These are phyloP conservation scores for Neopestalotiopsis sp. DNA, from an alignment of 2,329 filamentous ascomycete genomes.

Conservation along the genomic window DNA sequence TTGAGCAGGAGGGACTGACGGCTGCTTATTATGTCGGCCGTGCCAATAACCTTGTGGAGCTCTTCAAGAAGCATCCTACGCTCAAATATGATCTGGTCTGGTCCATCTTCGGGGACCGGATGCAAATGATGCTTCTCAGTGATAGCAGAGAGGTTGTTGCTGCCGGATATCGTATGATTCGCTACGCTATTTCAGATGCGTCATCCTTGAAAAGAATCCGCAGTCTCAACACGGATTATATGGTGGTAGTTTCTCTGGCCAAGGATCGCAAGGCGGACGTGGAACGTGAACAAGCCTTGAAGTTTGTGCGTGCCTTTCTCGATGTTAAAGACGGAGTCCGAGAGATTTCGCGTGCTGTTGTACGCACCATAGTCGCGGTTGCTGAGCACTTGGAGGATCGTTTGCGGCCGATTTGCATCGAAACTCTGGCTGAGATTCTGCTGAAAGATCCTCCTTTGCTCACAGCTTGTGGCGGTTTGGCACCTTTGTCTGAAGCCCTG, in stretches of 20 bases:
- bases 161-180: constrained; percentile 89
- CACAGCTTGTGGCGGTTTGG: constrained; percentile 82
- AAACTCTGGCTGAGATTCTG: constrained; percentile 91
- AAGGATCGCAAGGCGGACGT: constrained; percentile 98
- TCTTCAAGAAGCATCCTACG: constrained; percentile 93
- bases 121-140: constrained; percentile 95
- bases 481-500: constrained; percentile 87
- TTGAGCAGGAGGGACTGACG: constrained; percentile 86
- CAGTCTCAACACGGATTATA: constrained; percentile 85
- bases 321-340: constrained; percentile 92
- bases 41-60: constrained; percentile 89
- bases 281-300: constrained; percentile 94
- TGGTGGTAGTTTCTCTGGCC: constrained; percentile 89
- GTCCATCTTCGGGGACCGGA: constrained; percentile 90
- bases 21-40: constrained; percentile 95
- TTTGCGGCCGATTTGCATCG: constrained; percentile 85
- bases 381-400: constrained; percentile 87
- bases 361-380: constrained; percentile 88
- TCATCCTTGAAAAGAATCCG: constrained; percentile 89
- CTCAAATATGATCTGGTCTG: constrained; percentile 97
- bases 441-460: constrained; percentile 84
- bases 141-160: constrained; percentile 96
- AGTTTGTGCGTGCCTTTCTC: constrained; percentile 92
- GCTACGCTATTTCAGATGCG: constrained; percentile 92
- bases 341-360: constrained; percentile 85